phyloP scores from a whole-genome alignment of 1,284 basidiomycete genomes.

The Coriolopsis trogii region DNA sequence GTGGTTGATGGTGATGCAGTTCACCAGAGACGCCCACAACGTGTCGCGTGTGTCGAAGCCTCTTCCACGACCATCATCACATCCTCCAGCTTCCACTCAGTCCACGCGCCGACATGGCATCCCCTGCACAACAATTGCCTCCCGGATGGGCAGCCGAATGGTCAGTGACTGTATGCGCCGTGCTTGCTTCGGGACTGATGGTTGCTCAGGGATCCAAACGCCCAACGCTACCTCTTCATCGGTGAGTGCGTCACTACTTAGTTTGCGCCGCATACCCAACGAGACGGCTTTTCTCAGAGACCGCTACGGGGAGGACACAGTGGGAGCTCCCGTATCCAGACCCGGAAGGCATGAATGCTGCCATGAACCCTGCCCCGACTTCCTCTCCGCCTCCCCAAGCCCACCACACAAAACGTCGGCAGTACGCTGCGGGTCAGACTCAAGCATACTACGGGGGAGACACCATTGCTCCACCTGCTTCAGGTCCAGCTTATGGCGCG shows the following conservation, averaged over 20 bases:
- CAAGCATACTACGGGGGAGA: slow-evolving; percentile 77
- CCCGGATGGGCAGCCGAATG: slow-evolving; percentile 91
- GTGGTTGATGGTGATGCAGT: slow-evolving; percentile 11
- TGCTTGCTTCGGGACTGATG: slow-evolving; percentile 20
- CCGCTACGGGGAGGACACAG: slow-evolving; percentile 60
- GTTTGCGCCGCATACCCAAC: neutral
- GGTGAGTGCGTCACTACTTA: slow-evolving; percentile 43
- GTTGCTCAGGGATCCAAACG: slow-evolving; percentile 69
- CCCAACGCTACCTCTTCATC: slow-evolving; percentile 87
- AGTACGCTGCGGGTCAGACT: slow-evolving; percentile 90
- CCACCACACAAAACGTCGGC: slow-evolving; percentile 70
- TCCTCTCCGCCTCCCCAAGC: slow-evolving; percentile 42
- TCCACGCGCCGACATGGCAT: slow-evolving; percentile 52
- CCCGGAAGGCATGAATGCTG: slow-evolving; percentile 44
- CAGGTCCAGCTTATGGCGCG: slow-evolving; percentile 43
- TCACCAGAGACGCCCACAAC: slow-evolving; percentile 19
- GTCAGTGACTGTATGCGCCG: slow-evolving; percentile 45
- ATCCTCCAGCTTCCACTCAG: slow-evolving; percentile 7
- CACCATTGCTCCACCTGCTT: slow-evolving; percentile 43
- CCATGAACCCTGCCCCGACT: slow-evolving; percentile 37
- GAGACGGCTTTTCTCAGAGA: slow-evolving; percentile 42
- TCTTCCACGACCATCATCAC: slow-evolving; percentile 18
- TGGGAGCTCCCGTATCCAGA: slow-evolving; percentile 52
- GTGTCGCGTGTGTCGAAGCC: slow-evolving; percentile 24
- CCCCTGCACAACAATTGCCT: slow-evolving; percentile 74